Base-by-base conservation (phyloP, 108 stramenopile species). In the Nitzschia putrida region DNA sequence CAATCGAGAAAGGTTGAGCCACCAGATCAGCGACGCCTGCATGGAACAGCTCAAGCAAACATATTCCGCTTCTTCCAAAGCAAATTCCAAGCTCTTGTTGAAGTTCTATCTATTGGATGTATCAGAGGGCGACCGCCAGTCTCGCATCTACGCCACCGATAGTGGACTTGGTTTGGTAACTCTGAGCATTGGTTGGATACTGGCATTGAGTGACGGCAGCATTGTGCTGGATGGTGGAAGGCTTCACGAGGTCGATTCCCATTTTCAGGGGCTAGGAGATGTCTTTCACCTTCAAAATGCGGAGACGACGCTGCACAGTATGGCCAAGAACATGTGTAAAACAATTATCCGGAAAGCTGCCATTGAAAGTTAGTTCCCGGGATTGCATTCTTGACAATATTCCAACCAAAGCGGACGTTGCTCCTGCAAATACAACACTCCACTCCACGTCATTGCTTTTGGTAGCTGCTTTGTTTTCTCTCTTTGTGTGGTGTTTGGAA, bases 191-290 rank as follows among this genome's bases (percentile, higher is more conserved):
- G 61, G 38, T 8, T 63, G 61, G 61, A 24, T 21, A 2, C 23
- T 63, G 23, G 43, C 61, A n/a, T 25, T 63, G 42, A 47, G 9
- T 2, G 61, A 63, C 21, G 61, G 61, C 8, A 23, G 38, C 21
- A 21, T 63, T 14, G 61, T 63, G 10, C 44, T 63, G 3, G 61
- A 63, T 21, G 61, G 61, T 8, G 61, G 61, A 63, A 2, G 61
- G 10, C 21, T 45, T n/a, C 16, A 63, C 20, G 44, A 63, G 23
- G 0, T 20, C 24, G 61, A 63, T 63, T 12, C 20, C 0, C 61
- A 63, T 39, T 40, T 44, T 8, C 24, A 24, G 2, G 61, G 61
- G 3, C 8, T 63, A 2, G 61, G 61, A 45, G 61, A 63, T 45
- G 23, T 63, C 7, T 23, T 45, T 2, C 9, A 39, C 10, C 16